Base-by-base conservation (phyloP, 2,329 filamentous ascomycete species). In the Exophiala sideris region DNA sequence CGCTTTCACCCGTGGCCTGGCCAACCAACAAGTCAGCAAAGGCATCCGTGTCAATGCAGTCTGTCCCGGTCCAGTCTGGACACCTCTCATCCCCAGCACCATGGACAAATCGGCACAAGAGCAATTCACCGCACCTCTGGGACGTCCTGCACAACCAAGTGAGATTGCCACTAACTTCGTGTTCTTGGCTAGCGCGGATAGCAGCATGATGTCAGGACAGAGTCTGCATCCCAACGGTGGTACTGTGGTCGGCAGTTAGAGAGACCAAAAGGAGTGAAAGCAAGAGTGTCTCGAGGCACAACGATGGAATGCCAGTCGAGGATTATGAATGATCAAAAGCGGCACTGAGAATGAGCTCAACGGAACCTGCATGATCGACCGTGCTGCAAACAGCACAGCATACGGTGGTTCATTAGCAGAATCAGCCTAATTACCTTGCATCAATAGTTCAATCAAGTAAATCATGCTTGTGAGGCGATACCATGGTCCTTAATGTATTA, bases 91-190 rank as follows among this genome's bases (percentile, higher is more conserved):
- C 50, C 86, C 86, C 0, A 73, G 84, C 0, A 90, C 86, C 0
- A 90, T 91, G 87, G 81, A 74, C 50, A 77, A 84, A 2, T 75
- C 85, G 58, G 86, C 86, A 0, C 83, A 89, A 71, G 83, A 89
- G 70, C 74, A 87, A 57, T 92, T 92, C 69, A 79, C 75, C 10
- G 79, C 80, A 18, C 89, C 88, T 0, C 89, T 94, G 76, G 88
- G 88, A 3, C 77, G 89, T 16, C 87, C 88, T 0, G 85, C 83
- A 2, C 89, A 94, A 71, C 89, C 88, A 2, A 88, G 83, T 52
- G 89, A 95, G 76, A 86, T 94, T 58, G 89, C 88, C 0, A 86
- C 87, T 0, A 89, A 86, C 64, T 87, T 91, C 53, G 88, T 94
- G 3, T 94, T 94, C 71, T 73, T 95, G 60, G 89, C 89, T 0